These are phyloP conservation scores for Penicillium psychrosexuale DNA, from an alignment of 2,329 filamentous ascomycete species.

Conservation along the genomic window DNA sequence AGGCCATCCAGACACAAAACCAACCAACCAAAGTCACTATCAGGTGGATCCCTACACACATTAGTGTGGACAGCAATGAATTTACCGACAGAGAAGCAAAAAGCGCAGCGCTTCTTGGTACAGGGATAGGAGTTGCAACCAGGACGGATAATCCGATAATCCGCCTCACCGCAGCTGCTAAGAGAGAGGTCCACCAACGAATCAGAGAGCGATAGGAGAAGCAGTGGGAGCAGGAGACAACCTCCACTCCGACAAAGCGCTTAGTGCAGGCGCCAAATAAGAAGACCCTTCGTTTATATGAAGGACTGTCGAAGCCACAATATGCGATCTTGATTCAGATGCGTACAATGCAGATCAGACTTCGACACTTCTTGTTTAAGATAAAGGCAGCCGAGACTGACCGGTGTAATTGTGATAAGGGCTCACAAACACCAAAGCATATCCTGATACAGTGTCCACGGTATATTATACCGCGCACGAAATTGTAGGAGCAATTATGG, in stretches of 20 bases:
- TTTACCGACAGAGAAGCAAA: neutral
- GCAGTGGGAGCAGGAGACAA: neutral
- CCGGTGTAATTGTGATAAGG: neutral
- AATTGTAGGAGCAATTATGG: rapidly evolving
- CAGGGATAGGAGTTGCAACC: neutral
- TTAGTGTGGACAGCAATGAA: neutral
- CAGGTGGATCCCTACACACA: neutral
- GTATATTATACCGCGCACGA: neutral
- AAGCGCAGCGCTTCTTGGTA: neutral
- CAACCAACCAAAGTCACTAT: neutral
- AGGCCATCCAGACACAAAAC: neutral
- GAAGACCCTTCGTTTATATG: conserved; percentile 2
- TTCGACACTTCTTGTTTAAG: conserved; percentile 9
- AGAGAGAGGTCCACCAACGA: neutral
- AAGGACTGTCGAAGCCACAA: neutral
- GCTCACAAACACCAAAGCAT: conserved; percentile 7
- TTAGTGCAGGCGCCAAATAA: neutral
- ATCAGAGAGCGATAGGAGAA: neutral
- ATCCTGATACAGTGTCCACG: neutral
- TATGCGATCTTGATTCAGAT: conserved; percentile 8
- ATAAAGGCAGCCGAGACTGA: conserved; percentile 7
- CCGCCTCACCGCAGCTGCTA: neutral
- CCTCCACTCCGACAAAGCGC: neutral
- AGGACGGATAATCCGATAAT: neutral
- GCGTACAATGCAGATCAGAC: conserved; percentile 2